A percentile compares a stretch with the other conserved stretches of the same genome.
phyloP scores from a whole-genome alignment of 345 rosid genomes.

The Arabidopsis suecica region DNA sequence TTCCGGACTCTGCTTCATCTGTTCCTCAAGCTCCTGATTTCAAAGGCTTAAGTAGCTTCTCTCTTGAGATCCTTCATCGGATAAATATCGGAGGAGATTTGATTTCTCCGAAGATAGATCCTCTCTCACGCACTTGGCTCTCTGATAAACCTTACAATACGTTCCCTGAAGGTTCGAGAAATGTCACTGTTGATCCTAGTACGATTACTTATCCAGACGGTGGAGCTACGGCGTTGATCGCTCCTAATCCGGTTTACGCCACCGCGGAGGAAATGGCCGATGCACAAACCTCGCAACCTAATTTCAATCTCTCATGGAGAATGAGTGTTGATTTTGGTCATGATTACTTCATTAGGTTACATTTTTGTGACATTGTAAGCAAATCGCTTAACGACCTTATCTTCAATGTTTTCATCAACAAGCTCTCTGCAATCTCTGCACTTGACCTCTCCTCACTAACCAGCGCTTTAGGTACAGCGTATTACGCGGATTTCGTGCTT shows the following conservation, averaged over 20 bases:
- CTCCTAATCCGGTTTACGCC: constrained; percentile 66
- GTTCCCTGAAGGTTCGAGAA: constrained; percentile 62
- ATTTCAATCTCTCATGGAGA: constrained; percentile 81
- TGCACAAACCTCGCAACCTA: constrained; percentile 53
- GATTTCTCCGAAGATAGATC: constrained; percentile 58
- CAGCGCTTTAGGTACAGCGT: constrained; percentile 58
- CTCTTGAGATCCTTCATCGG: constrained; percentile 63
- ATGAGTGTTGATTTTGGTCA: constrained; percentile 61
- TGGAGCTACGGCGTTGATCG: constrained; percentile 56
- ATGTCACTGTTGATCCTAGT: constrained; percentile 45
- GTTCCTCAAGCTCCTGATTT: constrained; percentile 56
- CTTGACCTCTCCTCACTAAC: constrained; percentile 65
- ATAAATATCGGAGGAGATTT: constrained; percentile 74
- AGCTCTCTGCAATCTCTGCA: constrained; percentile 45
- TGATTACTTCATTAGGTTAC: constrained; percentile 67
- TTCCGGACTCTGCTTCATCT: constrained; percentile 60
- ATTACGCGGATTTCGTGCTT: constrained; percentile 61
- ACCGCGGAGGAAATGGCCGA: constrained; percentile 61
- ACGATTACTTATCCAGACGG: constrained; percentile 53
- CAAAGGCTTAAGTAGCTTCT: constrained; percentile 53
- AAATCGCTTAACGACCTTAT: constrained; percentile 60
- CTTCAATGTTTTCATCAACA: constrained; percentile 71
- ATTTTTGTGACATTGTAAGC: constrained; percentile 89
- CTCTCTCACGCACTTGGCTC: constrained; percentile 73
- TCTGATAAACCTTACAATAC: constrained; percentile 55